These are phyloP conservation scores for Amanita subjunquillea DNA, from an alignment of 768 basidiomycete species.

Conservation along the genomic window DNA sequence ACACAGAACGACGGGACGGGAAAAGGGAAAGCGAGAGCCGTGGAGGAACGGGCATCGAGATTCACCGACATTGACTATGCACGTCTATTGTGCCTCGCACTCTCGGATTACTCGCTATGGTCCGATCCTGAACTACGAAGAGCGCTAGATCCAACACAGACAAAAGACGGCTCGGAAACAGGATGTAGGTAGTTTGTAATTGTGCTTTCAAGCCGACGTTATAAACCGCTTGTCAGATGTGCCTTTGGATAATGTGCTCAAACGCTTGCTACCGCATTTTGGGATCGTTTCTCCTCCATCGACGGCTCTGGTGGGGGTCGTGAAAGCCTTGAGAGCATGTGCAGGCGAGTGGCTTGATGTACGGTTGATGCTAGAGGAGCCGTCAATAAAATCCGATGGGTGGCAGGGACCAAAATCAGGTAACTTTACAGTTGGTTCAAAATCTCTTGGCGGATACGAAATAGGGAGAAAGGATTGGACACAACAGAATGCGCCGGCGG, in stretches of 20 bases:
- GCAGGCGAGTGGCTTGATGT: constrained; percentile 41
- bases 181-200: background rate
- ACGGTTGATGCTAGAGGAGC: constrained; percentile 44
- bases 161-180: constrained; percentile 12
- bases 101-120: constrained; percentile 72
- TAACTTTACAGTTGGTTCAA: constrained; percentile 7
- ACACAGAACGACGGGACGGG: constrained; percentile 7
- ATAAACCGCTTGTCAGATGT: constrained; percentile 32
- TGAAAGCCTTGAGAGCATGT: constrained; percentile 49
- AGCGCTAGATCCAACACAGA: constrained; percentile 26
- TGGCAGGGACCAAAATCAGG: constrained; percentile 13
- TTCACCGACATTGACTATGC: constrained; percentile 34
- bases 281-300: constrained; percentile 13
- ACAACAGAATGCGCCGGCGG: constrained; percentile 12
- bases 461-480: constrained; percentile 44
- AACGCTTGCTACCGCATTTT: constrained; percentile 25
- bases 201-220: background rate
- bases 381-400: constrained; percentile 20
- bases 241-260: constrained; percentile 44
- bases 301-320: constrained; percentile 34
- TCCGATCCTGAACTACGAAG: constrained; percentile 41
- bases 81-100: constrained; percentile 40
- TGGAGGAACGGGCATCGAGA: background rate
- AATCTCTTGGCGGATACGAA: constrained; percentile 45
- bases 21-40: constrained; percentile 10